Evolutionary conservation across 257 asterid species (phyloP).

Genomic region (Plantago ovata): DNA sequence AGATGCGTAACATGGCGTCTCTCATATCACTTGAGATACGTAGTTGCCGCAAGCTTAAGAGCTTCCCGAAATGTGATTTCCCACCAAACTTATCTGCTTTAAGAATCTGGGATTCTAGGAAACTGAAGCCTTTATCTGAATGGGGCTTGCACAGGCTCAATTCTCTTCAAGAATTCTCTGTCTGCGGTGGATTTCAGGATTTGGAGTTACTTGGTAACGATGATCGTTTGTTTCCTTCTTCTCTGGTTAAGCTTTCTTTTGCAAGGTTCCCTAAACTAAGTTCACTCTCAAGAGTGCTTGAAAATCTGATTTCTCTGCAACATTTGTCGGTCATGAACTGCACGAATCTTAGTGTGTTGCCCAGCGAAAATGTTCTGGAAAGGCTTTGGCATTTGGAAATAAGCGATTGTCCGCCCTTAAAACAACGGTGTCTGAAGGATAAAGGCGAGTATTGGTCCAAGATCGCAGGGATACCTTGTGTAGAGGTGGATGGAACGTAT

Average conservation of each 20-base stretch:
- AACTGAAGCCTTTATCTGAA: conserved; percentile 28
- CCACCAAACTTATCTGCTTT: conserved; percentile 33
- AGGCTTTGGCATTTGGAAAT: conserved; percentile 43
- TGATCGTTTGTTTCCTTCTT: conserved; percentile 27
- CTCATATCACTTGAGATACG: conserved; percentile 33
- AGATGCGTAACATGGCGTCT: conserved; percentile 18
- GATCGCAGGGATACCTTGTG: conserved; percentile 26
- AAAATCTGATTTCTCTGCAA: conserved; percentile 25
- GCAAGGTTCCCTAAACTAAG: conserved; percentile 33
- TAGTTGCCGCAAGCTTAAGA: conserved; percentile 37
- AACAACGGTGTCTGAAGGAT: conserved; percentile 26
- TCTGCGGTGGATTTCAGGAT: conserved; percentile 39
- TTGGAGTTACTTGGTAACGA: conserved; percentile 17
- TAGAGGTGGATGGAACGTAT: background rate
- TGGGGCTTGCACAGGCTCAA: conserved; percentile 38
- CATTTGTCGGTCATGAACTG: conserved; percentile 41
- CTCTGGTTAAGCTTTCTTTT: conserved; percentile 30
- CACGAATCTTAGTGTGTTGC: conserved; percentile 27
- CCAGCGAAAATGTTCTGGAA: conserved; percentile 25
- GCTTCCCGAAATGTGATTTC: conserved; percentile 28
- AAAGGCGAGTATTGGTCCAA: conserved; percentile 34
- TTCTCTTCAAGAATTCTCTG: conserved; percentile 31
- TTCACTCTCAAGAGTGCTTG: conserved; percentile 31
- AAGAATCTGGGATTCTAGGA: conserved; percentile 34
- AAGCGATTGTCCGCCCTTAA: conserved; percentile 32